Percentiles rank a stretch among this genome's conserved stretches.
Conservation (phyloP, 2,329 filamentous ascomycete species). For the Aspergillus sp. region DNA sequence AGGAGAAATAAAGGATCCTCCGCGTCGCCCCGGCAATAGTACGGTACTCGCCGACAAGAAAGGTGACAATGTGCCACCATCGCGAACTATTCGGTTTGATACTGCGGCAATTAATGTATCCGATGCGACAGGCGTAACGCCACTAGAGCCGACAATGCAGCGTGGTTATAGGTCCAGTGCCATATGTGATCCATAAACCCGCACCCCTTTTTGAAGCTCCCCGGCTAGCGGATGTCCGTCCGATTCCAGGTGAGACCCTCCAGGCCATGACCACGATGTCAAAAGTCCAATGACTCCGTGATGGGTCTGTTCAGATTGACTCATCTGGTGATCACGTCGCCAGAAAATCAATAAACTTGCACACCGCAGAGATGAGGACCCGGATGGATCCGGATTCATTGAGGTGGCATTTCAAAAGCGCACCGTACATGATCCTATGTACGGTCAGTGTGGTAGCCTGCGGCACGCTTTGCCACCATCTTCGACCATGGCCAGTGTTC, state of each 20-base stretch:
- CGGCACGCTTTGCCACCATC: neutral
- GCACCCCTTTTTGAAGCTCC: neutral
- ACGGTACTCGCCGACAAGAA: neutral
- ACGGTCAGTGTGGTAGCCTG: neutral
- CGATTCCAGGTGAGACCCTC: neutral
- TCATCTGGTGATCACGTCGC: neutral
- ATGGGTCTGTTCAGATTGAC: neutral
- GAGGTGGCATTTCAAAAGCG: neutral
- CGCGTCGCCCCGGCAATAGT: constrained; percentile 14
- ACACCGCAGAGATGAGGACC: neutral
- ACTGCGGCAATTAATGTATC: neutral
- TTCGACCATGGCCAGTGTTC: neutral
- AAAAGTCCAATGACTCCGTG: neutral
- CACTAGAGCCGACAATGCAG: too few relatives aligned
- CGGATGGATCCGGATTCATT: neutral
- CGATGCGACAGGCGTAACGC: neutral
- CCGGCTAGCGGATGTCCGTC: neutral
- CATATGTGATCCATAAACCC: neutral
- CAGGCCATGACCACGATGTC: neutral
- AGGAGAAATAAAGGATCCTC: constrained; percentile 1
- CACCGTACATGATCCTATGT: constrained; percentile 6
- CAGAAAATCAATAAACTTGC: neutral
- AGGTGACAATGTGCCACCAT: neutral
- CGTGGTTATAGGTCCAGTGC: constrained; percentile 12
- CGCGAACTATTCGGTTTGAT: neutral